A percentile compares a stretch with the other conserved stretches of the same genome.
phyloP scores from a whole-genome alignment of 306 rosid species.

The Astragalus membranaceus region DNA sequence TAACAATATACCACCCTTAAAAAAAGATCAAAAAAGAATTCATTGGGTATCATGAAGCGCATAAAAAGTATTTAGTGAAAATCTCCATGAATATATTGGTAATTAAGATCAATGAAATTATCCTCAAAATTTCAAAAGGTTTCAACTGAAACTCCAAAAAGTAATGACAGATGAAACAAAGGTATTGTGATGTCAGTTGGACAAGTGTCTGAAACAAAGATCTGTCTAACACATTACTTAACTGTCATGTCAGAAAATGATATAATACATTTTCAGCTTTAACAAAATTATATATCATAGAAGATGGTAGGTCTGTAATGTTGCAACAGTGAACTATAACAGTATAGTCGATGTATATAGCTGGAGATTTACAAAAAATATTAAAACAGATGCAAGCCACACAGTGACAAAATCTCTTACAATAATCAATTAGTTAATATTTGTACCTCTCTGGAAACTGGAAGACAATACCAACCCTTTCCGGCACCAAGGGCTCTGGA shows the following conservation, averaged over 20 bases:
- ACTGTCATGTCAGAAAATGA: not conserved
- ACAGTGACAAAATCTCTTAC: not conserved
- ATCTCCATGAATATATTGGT: not conserved
- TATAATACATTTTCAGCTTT: not conserved
- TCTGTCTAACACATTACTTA: not conserved
- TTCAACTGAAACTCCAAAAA: not conserved
- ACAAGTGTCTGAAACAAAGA: conserved; percentile 11
- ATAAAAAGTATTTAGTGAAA: not conserved
- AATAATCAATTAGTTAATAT: not conserved
- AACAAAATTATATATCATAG: not conserved
- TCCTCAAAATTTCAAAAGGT: not conserved
- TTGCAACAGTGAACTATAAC: not conserved
- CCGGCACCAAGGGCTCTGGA: conserved; percentile 51
- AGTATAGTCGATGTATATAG: not conserved
- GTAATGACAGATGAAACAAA: conserved; percentile 2
- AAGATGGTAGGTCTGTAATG: not conserved
- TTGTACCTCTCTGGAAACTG: conserved; percentile 93
- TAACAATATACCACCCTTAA: not conserved
- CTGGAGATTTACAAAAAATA: conserved; percentile 1
- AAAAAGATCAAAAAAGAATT: not conserved
- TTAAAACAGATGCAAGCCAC: not conserved
- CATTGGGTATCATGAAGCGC: not conserved
- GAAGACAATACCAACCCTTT: conserved; percentile 91
- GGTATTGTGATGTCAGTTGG: not conserved
- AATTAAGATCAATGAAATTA: not conserved